These are phyloP conservation scores for Gloeostereum incarnatum DNA, from an alignment of 768 basidiomycete genomes.

Conservation along the genomic window DNA sequence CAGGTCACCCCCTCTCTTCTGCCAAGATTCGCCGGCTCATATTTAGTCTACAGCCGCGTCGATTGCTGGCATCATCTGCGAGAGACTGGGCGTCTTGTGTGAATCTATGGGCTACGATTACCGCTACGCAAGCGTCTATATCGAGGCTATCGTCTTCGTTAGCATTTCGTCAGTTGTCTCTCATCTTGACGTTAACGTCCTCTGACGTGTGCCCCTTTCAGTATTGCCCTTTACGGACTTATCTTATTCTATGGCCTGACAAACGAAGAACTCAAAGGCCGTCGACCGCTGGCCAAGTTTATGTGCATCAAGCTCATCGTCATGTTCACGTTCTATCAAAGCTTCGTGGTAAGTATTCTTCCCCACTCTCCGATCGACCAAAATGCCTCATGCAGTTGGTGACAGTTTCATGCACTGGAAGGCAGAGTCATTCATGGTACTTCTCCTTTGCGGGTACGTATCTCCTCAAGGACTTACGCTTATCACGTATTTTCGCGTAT, in stretches of 20 bases:
- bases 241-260: conserved; percentile 78
- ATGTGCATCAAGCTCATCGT: conserved; percentile 81
- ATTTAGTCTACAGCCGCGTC: conserved; percentile 33
- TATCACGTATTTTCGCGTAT: conserved; percentile 1
- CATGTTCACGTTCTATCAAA: conserved; percentile 85
- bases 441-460: conserved; percentile 3
- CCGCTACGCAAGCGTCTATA: conserved; percentile 59
- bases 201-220: conserved; percentile 14
- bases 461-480: background rate
- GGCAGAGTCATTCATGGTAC: conserved; percentile 60
- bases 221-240: conserved; percentile 81
- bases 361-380: background rate
- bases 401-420: conserved; percentile 57
- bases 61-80: conserved; percentile 72
- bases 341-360: conserved; percentile 49
- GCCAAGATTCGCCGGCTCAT: conserved; percentile 4
- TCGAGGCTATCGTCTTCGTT: conserved; percentile 66
- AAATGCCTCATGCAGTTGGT: conserved; percentile 3
- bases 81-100: conserved; percentile 64
- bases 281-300: conserved; percentile 79
- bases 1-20: conserved; percentile 19
- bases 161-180: conserved; percentile 57
- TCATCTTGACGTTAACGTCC: background rate
- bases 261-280: conserved; percentile 67
- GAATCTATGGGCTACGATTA: conserved; percentile 47